Base-by-base conservation (phyloP, 345 rosid species). In the Alliaria petiolata region DNA sequence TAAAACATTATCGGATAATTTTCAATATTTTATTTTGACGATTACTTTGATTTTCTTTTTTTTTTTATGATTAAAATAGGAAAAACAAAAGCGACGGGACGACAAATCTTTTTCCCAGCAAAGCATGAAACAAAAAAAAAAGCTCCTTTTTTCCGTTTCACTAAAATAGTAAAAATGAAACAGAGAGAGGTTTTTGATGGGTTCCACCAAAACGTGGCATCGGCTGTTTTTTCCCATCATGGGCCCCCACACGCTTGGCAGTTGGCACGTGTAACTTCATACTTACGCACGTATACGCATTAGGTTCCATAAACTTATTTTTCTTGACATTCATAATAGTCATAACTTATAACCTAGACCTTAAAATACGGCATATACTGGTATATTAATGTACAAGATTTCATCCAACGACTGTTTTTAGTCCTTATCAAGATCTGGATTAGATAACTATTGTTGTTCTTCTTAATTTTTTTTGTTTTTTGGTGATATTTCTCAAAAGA, bases 51-150 rank as follows among this genome's bases (percentile, higher is more conserved):
- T 60, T 70, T n/a, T n/a, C n/a, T n/a, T n/a, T 45, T 62, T 0
- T 9, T 20, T 35, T 22, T 60, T 72, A 47, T 38, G 7, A 44
- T 50, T 38, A 25, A 42, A 70, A 20, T 31, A n/a, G 8, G 2
- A 6, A 39, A 14, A 69, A 9, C n/a, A 67, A 82, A 78, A 59
- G 63, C 61, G 31, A 70, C 56, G 50, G 59, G 59, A 78, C 75
- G 72, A 17, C 74, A 78, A 81, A 33, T 8, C 50, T 77, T 59
- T 46, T 35, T 35, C 12, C 49, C 49, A 67, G 42, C 81, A 69
- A 76, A 64, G 77, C 63, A 74, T 54, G 49, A 71, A 53, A 47
- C 16, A 70, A 22, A 11, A 28, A 0, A n/a, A n/a, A n/a, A n/a
- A n/a, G n/a, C n/a, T n/a, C 20, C 20, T 34, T 58, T 51, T 19